A percentile compares a stretch with the other conserved stretches of the same genome.
These are phyloP conservation scores for Acacia confusa DNA, from an alignment of 306 rosid genomes.

Conservation along the genomic window DNA sequence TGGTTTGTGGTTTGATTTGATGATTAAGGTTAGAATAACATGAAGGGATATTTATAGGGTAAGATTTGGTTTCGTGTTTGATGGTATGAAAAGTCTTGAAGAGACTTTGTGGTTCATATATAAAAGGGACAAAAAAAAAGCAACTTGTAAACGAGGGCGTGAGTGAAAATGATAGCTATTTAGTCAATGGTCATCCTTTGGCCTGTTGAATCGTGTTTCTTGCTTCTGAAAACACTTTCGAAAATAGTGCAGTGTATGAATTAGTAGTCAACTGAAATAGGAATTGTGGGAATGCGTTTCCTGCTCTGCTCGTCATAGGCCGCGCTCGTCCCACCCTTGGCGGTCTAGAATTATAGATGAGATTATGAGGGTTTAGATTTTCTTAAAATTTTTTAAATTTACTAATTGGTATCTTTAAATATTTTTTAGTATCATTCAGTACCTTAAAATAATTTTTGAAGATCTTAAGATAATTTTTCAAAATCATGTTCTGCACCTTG, in stretches of 20 bases:
- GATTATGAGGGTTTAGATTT: too few relatives aligned
- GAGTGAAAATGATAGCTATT: constrained; percentile 19
- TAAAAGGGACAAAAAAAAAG: not conserved
- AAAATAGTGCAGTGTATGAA: not conserved
- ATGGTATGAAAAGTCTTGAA: not conserved
- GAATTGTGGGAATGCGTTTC: too few relatives aligned
- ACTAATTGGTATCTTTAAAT: too few relatives aligned
- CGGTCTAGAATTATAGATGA: too few relatives aligned
- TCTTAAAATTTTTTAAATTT: too few relatives aligned
- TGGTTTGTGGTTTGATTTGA: not conserved
- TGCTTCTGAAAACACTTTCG: not conserved
- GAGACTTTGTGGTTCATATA: not conserved
- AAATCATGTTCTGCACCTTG: too few relatives aligned
- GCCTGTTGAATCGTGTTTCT: not conserved
- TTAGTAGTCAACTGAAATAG: not conserved
- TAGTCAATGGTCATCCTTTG: not conserved
- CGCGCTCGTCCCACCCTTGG: too few relatives aligned
- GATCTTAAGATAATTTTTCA: too few relatives aligned
- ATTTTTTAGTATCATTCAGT: too few relatives aligned
- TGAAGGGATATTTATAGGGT: not conserved
- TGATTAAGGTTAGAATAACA: not conserved
- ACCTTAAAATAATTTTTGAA: too few relatives aligned
- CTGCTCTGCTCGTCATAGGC: too few relatives aligned
- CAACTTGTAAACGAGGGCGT: not conserved
- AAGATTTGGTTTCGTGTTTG: constrained; percentile 5